A percentile compares a stretch with the other conserved stretches of the same genome.
phyloP scores from a whole-genome alignment of 768 basidiomycete genomes.

The Tephrocybe rancida region DNA sequence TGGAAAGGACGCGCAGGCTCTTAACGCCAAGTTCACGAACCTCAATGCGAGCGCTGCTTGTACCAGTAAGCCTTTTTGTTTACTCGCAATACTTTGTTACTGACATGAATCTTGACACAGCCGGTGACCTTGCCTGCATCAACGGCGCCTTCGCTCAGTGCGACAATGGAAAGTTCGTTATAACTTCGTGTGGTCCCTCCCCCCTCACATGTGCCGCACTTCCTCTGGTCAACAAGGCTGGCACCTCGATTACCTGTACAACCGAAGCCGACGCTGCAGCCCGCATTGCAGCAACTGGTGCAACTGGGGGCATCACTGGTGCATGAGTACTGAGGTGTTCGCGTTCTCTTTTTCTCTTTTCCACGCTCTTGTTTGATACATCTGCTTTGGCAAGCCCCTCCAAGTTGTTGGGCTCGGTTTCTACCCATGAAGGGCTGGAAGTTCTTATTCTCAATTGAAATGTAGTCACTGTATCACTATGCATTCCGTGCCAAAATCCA shows the following conservation, averaged over 20 bases:
- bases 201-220: constrained; percentile 49
- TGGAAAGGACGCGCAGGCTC: constrained; percentile 50
- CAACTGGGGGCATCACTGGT: constrained; percentile 44
- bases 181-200: constrained; percentile 38
- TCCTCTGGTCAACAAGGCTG: constrained; percentile 54
- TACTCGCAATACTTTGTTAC: background rate
- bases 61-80: constrained; percentile 24
- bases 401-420: background rate
- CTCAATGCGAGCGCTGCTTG: constrained; percentile 51
- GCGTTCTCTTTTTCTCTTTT: background rate
- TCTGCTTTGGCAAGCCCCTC: background rate
- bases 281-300: constrained; percentile 44
- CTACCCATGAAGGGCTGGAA: background rate
- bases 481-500: background rate
- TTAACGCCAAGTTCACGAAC: constrained; percentile 52
- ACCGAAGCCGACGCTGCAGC: constrained; percentile 45
- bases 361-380: background rate
- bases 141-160: constrained; percentile 52
- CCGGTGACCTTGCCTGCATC: constrained; percentile 49
- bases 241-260: constrained; percentile 55
- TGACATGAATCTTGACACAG: constrained; percentile 27
- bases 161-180: constrained; percentile 45
- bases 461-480: background rate
- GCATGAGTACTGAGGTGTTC: constrained; percentile 15
- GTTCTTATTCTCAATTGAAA: constrained; percentile 11